phyloP scores from a whole-genome alignment of 1,284 basidiomycete genomes.

The Neolentinus lepideus region DNA sequence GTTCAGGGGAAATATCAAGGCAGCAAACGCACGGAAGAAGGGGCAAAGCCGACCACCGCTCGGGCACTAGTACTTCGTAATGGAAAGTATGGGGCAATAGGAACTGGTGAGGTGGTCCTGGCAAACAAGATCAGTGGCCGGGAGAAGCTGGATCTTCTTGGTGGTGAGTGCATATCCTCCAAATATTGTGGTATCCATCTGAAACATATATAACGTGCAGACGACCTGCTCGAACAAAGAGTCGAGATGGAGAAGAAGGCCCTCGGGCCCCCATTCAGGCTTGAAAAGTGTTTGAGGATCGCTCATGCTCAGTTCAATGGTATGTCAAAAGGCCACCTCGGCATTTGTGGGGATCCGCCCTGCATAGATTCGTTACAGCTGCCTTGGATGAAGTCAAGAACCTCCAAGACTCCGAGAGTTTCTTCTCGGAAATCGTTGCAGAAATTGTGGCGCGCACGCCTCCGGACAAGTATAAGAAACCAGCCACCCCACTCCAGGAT shows the following conservation, averaged over 20 bases:
- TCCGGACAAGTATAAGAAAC: constrained; percentile 19
- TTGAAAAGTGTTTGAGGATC: constrained; percentile 56
- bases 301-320: constrained; percentile 66
- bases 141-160: constrained; percentile 72
- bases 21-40: constrained; percentile 36
- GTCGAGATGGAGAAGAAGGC: constrained; percentile 47
- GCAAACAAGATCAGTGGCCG: constrained; percentile 56
- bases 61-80: constrained; percentile 69
- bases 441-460: constrained; percentile 47
- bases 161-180: constrained; percentile 36
- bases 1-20: constrained; percentile 31
- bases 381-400: constrained; percentile 60
- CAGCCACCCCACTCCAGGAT: constrained; percentile 31
- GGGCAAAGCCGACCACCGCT: constrained; percentile 53
- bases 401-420: constrained; percentile 55
- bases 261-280: constrained; percentile 51
- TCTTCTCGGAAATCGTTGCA: constrained; percentile 42
- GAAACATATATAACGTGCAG: constrained; percentile 25
- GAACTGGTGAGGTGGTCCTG: constrained; percentile 57
- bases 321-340: constrained; percentile 23
- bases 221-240: constrained; percentile 39
- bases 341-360: background rate
- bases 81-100: constrained; percentile 62
- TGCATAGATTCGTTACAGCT: constrained; percentile 26
- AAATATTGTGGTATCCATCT: background rate